phyloP scores from a whole-genome alignment of 495 filamentous ascomycete genomes.

The Trichoderma asperelloides region DNA sequence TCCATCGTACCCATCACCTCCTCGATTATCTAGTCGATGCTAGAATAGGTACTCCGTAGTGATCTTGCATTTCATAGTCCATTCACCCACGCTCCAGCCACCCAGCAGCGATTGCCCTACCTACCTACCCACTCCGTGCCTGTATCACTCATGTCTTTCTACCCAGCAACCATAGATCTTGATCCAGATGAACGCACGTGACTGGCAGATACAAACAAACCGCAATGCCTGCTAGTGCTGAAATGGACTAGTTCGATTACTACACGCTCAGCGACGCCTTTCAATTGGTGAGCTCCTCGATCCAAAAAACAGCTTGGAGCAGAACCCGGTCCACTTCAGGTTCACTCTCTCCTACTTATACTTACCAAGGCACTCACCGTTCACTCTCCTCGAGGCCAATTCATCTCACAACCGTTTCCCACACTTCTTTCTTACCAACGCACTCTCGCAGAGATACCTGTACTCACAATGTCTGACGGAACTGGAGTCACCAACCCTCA shows the following conservation, averaged over 20 bases:
- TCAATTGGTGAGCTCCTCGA: not conserved
- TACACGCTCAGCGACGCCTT: not conserved
- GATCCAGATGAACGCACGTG: slow-evolving; percentile 5
- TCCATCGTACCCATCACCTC: too few relatives aligned
- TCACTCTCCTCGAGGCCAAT: slow-evolving; percentile 3
- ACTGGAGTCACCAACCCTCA: slow-evolving; percentile 20
- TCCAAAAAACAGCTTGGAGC: slow-evolving; percentile 5
- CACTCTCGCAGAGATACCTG: slow-evolving; percentile 24
- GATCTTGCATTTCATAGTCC: too few relatives aligned
- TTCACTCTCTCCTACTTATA: not conserved
- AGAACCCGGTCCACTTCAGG: slow-evolving; percentile 12
- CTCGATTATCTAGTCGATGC: too few relatives aligned
- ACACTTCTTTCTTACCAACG: slow-evolving; percentile 6
- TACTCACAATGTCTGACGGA: slow-evolving; percentile 25
- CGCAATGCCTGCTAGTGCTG: not conserved
- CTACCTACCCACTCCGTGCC: not conserved
- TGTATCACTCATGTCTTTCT: not conserved
- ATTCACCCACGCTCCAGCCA: too few relatives aligned
- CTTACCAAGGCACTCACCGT: slow-evolving; percentile 12
- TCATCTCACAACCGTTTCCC: not conserved
- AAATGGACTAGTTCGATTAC: slow-evolving; percentile 3
- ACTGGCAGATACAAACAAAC: slow-evolving; percentile 3
- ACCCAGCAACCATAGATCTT: not conserved
- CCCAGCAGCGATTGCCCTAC: too few relatives aligned
- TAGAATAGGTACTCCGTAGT: too few relatives aligned